phyloP scores from a whole-genome alignment of 106 monocot species.

The Dactylorhiza incarnata region DNA sequence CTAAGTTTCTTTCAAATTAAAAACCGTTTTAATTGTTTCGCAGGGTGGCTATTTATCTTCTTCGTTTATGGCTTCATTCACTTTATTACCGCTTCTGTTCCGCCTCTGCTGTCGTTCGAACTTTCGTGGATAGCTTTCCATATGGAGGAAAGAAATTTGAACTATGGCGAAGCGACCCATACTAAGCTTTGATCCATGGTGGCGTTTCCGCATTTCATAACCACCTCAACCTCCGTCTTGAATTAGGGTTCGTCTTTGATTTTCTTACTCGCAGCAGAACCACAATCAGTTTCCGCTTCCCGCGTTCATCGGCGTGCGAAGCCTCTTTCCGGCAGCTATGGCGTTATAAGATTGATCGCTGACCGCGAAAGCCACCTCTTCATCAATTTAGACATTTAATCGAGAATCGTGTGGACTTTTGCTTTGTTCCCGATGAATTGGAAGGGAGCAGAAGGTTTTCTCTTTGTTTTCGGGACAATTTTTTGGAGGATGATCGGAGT shows the following conservation, averaged over 20 bases:
- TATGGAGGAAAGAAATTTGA: not conserved
- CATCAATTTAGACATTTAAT: not conserved
- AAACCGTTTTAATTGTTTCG: not conserved
- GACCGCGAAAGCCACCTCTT: not conserved
- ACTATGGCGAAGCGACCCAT: not conserved
- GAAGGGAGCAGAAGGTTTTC: not conserved
- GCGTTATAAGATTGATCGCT: not conserved
- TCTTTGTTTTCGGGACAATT: not conserved
- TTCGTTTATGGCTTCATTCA: not conserved
- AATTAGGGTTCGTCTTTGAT: conserved; percentile 1
- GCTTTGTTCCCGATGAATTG: not conserved
- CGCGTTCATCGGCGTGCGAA: not conserved
- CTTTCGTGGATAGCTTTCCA: not conserved
- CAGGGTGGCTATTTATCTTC: not conserved
- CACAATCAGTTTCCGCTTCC: not conserved
- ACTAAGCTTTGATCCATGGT: not conserved
- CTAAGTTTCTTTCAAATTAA: too few species aligned
- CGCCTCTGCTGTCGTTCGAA: not conserved
- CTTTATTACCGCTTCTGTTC: not conserved
- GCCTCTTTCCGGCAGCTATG: conserved; percentile 3
- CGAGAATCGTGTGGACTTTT: not conserved
- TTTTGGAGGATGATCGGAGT: not conserved
- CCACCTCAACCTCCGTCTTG: not conserved
- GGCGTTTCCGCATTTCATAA: not conserved
- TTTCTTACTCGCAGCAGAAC: not conserved